phyloP scores from a whole-genome alignment of 176 grass and related monocot genomes.

The Elaeis guineensis region DNA sequence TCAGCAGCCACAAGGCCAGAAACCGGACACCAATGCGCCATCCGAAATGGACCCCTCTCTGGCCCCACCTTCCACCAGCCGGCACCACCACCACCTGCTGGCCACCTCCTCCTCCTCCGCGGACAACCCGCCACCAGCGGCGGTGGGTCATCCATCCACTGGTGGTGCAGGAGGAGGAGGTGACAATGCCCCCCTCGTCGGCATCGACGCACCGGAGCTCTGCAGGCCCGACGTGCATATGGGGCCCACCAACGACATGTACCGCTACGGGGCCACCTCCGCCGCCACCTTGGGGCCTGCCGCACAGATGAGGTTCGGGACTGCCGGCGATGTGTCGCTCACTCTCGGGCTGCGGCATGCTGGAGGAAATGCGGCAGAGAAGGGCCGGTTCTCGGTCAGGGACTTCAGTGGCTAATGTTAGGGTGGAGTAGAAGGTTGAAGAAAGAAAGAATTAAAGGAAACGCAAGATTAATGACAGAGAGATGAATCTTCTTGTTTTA shows the following conservation, averaged over 20 bases:
- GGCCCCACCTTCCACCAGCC: constrained; percentile 32
- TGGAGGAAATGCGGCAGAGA: constrained; percentile 27
- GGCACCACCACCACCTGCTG: constrained; percentile 19
- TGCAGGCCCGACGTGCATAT: constrained; percentile 41
- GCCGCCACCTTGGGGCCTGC: constrained; percentile 36
- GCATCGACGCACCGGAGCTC: constrained; percentile 50
- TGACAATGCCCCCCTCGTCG: constrained; percentile 14
- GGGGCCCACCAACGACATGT: constrained; percentile 41
- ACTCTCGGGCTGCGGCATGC: constrained; percentile 88
- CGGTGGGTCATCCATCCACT: background rate
- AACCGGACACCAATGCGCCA: constrained; percentile 24
- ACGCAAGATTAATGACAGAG: constrained; percentile 1
- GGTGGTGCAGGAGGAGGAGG: background rate
- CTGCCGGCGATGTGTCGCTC: constrained; percentile 70
- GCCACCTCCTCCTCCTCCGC: constrained; percentile 23
- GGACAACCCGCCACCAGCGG: constrained; percentile 5
- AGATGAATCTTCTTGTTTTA: background rate
- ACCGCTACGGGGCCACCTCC: constrained; percentile 26
- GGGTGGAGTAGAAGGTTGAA: constrained; percentile 20
- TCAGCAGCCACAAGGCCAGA: constrained; percentile 11
- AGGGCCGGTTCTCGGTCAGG: constrained; percentile 70
- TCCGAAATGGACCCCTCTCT: constrained; percentile 25
- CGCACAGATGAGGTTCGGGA: constrained; percentile 52
- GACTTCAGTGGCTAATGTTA: constrained; percentile 77
- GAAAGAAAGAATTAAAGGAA: constrained; percentile 4